Evolutionary conservation across 1,139 yeast genomes (phyloP).

Genomic region (Blastobotrys apis): DNA sequence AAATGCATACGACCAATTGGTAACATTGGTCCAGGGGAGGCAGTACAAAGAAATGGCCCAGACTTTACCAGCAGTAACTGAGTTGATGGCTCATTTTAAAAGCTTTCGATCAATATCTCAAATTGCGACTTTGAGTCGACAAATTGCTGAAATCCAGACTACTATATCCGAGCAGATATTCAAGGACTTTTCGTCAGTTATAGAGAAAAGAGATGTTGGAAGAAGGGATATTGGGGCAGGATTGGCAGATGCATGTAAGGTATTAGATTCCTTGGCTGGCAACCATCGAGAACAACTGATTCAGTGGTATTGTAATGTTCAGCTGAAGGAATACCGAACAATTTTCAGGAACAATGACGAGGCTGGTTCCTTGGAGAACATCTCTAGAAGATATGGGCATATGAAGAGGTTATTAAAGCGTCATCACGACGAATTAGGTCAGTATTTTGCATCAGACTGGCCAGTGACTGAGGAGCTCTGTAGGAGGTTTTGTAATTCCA

Average conservation of each 20-base stretch:
- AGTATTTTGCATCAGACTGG: constrained; percentile 70
- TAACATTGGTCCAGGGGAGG: constrained; percentile 43
- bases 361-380: constrained; percentile 89
- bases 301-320: constrained; percentile 69
- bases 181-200: constrained; percentile 59
- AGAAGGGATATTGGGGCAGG: constrained; percentile 15
- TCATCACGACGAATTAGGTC: constrained; percentile 49
- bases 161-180: constrained; percentile 69
- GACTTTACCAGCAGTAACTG: constrained; percentile 71
- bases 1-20: constrained; percentile 68
- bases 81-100: constrained; percentile 69
- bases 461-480: constrained; percentile 59
- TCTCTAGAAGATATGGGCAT: constrained; percentile 74
- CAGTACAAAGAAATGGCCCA: constrained; percentile 66
- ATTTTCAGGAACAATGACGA: constrained; percentile 80
- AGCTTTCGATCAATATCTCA: constrained; percentile 82
- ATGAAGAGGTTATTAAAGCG: constrained; percentile 66
- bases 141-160: constrained; percentile 59
- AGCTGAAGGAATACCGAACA: constrained; percentile 66
- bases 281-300: constrained; percentile 59
- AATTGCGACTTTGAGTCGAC: constrained; percentile 63
- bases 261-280: constrained; percentile 63
- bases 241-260: constrained; percentile 60
- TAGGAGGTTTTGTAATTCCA: constrained; percentile 59
- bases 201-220: constrained; percentile 30